Conservation (phyloP, 805 yeast genomes). For the Yamadazyma phyllophila region DNA sequence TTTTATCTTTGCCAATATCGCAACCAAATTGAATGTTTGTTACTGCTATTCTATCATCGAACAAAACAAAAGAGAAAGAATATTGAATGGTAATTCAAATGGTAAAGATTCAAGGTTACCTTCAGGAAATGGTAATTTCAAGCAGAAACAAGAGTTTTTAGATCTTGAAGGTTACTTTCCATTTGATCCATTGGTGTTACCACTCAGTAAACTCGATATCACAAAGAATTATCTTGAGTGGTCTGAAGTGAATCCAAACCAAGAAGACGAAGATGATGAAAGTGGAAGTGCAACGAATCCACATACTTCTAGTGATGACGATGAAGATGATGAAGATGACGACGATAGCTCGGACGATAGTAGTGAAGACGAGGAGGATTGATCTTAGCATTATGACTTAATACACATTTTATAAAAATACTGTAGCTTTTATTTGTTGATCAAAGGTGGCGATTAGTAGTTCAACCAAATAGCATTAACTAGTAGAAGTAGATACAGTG, state of each 20-base stretch:
- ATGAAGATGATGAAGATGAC: conserved; percentile 12
- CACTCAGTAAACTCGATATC: conserved; percentile 54
- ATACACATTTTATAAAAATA: conserved; percentile 3
- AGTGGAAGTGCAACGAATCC: conserved; percentile 27
- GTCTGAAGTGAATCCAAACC: conserved; percentile 49
- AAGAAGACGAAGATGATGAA: conserved; percentile 63
- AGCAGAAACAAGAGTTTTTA: conserved; percentile 74
- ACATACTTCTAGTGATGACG: conserved; percentile 18
- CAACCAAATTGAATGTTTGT: conserved; percentile 85
- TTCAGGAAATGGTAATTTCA: conserved; percentile 40
- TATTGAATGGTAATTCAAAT: conserved; percentile 35
- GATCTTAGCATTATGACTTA: neutral
- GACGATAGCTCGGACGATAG: conserved; percentile 13
- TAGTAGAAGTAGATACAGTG: neutral
- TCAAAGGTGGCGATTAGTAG: neutral
- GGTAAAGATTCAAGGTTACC: conserved; percentile 15
- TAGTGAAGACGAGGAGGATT: conserved; percentile 5
- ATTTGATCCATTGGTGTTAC: conserved; percentile 84
- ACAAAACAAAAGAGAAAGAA: conserved; percentile 73
- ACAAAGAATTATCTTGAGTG: conserved; percentile 67
- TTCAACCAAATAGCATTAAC: too few species aligned
- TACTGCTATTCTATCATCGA: conserved; percentile 93
- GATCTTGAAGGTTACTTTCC: conserved; percentile 96
- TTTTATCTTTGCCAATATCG: conserved; percentile 86
- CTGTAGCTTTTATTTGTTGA: neutral